A percentile compares a stretch with the other conserved stretches of the same genome.
These are phyloP conservation scores for Friedmanniomyces simplex DNA, from an alignment of 495 filamentous ascomycete species.

Conservation along the genomic window DNA sequence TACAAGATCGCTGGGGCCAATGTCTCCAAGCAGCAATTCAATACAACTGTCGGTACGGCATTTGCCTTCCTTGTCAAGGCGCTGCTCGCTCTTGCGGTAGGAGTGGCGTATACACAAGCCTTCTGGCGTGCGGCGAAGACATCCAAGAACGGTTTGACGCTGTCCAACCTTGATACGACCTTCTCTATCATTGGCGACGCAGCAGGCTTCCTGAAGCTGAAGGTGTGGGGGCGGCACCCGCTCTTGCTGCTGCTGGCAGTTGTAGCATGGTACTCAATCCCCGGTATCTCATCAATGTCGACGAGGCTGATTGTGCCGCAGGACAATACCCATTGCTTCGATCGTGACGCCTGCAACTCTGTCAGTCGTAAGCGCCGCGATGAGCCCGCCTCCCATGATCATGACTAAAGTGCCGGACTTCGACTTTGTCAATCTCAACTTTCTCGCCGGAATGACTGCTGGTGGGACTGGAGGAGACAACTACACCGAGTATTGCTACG, in stretches of 20 bases:
- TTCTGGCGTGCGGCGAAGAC: slow-evolving; percentile 6
- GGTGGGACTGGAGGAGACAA: neutral
- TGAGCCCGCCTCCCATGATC: neutral
- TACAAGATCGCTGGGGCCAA: too few relatives aligned
- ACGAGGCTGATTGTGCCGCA: neutral
- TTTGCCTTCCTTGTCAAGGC: slow-evolving; percentile 18
- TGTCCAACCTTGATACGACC: neutral
- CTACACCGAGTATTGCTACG: too few relatives aligned
- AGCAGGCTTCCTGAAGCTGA: neutral
- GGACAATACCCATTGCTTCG: slow-evolving; percentile 8
- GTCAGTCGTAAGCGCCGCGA: neutral
- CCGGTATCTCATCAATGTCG: neutral
- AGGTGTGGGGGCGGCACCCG: neutral
- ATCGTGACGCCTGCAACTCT: slow-evolving; percentile 14
- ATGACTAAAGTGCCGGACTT: neutral
- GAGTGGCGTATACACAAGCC: slow-evolving; percentile 6
- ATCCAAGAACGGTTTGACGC: neutral
- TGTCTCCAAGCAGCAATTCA: slow-evolving; percentile 11
- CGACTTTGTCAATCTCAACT: slow-evolving; percentile 4
- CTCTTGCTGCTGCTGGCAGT: neutral
- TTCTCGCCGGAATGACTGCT: neutral
- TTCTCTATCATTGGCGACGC: neutral
- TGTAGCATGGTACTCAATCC: neutral
- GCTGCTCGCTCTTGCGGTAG: neutral
- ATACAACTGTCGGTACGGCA: slow-evolving; percentile 13